These are phyloP conservation scores for Coemansia javaensis DNA, from an alignment of 192 early-diverging fungal species.

Conservation along the genomic window DNA sequence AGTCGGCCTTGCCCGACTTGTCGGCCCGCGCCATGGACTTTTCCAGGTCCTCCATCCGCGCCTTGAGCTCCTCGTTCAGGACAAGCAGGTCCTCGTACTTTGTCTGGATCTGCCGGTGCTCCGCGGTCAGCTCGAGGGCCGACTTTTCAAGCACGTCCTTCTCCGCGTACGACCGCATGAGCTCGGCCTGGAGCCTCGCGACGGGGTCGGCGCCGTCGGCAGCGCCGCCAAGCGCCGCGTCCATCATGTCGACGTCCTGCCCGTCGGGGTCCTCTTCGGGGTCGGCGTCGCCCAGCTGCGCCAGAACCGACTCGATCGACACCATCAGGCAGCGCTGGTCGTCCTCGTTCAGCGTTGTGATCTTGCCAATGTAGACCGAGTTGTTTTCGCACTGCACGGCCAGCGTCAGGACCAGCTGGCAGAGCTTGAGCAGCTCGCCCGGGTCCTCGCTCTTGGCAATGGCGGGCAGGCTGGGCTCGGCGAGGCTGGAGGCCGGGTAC, in stretches of 20 bases:
- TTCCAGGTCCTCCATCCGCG: conserved; percentile 75
- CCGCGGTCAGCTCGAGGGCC: conserved; percentile 46
- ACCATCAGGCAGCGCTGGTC: conserved; percentile 87
- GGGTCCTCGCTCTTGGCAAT: conserved; percentile 79
- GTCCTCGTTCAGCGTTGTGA: conserved; percentile 66
- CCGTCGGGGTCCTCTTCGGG: conserved; percentile 28
- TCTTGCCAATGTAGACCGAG: conserved; percentile 76
- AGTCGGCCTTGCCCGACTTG: conserved; percentile 77
- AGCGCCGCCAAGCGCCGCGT: conserved; percentile 10
- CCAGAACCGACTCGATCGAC: conserved; percentile 66
- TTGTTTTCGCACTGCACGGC: conserved; percentile 87
- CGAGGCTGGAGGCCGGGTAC: conserved; percentile 56
- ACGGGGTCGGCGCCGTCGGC: conserved; percentile 39
- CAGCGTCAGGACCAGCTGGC: conserved; percentile 73
- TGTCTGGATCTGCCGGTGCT: conserved; percentile 51
- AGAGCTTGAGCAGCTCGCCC: conserved; percentile 72
- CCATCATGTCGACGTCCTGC: conserved; percentile 37
- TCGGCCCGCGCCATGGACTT: conserved; percentile 61
- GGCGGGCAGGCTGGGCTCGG: conserved; percentile 68
- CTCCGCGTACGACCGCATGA: conserved; percentile 49
- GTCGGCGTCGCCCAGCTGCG: conserved; percentile 41
- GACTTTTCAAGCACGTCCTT: conserved; percentile 60
- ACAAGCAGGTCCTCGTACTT: conserved; percentile 64
- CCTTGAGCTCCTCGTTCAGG: conserved; percentile 68
- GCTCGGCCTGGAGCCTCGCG: conserved; percentile 48